phyloP scores from a whole-genome alignment of 352 stramenopile genomes.

The Phytophthora ohioensis region DNA sequence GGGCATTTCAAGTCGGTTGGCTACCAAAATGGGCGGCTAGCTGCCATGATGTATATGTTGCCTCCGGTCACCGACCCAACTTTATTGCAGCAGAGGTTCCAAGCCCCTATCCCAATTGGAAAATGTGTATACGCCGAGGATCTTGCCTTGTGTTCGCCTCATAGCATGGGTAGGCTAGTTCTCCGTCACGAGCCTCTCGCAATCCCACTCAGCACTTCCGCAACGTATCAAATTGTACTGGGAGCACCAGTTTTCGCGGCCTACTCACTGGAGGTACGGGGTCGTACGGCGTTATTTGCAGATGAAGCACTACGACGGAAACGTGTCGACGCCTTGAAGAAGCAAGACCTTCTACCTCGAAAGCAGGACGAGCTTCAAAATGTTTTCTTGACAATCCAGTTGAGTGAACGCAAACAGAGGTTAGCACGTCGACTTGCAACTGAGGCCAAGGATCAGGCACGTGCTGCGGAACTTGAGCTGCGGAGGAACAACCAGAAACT shows the following conservation, averaged over 20 bases:
- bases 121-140: conserved; percentile 61
- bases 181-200: conserved; percentile 65
- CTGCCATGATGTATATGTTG: conserved; percentile 81
- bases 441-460: conserved; percentile 55
- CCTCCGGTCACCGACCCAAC: conserved; percentile 27
- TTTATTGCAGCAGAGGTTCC: conserved; percentile 20
- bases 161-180: conserved; percentile 73
- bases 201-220: conserved; percentile 57
- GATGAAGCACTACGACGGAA: conserved; percentile 61
- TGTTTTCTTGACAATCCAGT: conserved; percentile 73
- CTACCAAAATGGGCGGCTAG: conserved; percentile 79
- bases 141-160: conserved; percentile 69
- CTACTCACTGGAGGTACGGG: conserved; percentile 73
- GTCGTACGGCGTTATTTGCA: conserved; percentile 54
- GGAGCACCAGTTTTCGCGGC: conserved; percentile 72
- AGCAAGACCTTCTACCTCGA: conserved; percentile 68
- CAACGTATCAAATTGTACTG: conserved; percentile 79
- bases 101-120: conserved; percentile 54
- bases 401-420: conserved; percentile 76
- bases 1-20: conserved; percentile 75
- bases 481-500: conserved; percentile 54
- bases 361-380: conserved; percentile 72
- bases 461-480: conserved; percentile 61
- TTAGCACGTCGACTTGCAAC: conserved; percentile 57
- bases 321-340: conserved; percentile 62